Conservation (phyloP, 768 basidiomycete genomes). For the Boletus sp. region DNA sequence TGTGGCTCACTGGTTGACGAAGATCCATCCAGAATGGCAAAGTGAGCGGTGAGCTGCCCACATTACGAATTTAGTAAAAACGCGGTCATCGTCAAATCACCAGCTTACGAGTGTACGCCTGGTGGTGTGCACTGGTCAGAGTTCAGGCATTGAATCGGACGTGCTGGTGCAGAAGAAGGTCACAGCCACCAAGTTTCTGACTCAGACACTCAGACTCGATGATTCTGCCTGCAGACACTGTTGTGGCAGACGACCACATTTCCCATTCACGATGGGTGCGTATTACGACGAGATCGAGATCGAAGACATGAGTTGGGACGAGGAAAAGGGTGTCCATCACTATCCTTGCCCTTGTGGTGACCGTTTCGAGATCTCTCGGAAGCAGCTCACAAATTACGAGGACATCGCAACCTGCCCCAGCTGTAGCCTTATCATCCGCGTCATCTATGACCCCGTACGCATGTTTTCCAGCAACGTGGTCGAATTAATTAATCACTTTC, state of each 20-base stretch:
- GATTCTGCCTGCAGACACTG: neutral
- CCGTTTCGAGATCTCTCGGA: slow-evolving; percentile 90
- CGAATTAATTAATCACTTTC: slow-evolving; percentile 3
- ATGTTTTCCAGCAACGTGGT: neutral
- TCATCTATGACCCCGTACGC: slow-evolving; percentile 93
- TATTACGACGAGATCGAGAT: slow-evolving; percentile 98
- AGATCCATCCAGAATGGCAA: too few relatives aligned
- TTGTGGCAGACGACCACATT: neutral
- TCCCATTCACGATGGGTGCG: slow-evolving; percentile 55
- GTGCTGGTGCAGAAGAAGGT: too few relatives aligned
- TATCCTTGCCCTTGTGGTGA: slow-evolving; percentile 98
- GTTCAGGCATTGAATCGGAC: too few relatives aligned
- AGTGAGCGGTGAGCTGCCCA: too few relatives aligned
- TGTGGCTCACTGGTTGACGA: too few relatives aligned
- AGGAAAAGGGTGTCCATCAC: slow-evolving; percentile 79
- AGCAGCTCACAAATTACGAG: slow-evolving; percentile 84
- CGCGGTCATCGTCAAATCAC: too few relatives aligned
- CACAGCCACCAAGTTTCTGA: slow-evolving; percentile 14
- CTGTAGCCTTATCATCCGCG: slow-evolving; percentile 89
- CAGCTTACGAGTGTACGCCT: too few relatives aligned
- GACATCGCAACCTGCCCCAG: slow-evolving; percentile 96
- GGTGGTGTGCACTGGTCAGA: too few relatives aligned
- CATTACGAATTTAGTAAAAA: too few relatives aligned
- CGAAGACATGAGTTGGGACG: slow-evolving; percentile 94
- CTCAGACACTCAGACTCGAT: too few relatives aligned